Conservation (phyloP, 1,284 basidiomycete genomes). For the Cryptococcus hybrid region DNA sequence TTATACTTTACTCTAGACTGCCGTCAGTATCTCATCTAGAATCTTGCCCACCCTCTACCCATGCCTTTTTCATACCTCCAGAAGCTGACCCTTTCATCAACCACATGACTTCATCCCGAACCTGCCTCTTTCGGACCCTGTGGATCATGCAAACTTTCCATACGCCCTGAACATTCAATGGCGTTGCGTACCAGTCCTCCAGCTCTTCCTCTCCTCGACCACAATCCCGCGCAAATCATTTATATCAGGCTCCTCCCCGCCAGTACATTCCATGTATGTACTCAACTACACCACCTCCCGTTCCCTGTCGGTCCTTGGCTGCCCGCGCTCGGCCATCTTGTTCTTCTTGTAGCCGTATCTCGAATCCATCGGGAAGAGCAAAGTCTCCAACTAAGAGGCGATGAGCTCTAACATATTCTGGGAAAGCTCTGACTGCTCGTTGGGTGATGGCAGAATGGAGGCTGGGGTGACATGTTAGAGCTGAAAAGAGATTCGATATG, state of each 20-base stretch:
- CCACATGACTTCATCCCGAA: slow-evolving; percentile 35
- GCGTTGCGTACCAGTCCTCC: slow-evolving; percentile 29
- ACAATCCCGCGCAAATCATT: not conserved
- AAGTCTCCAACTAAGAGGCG: slow-evolving; percentile 29
- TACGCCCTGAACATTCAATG: slow-evolving; percentile 31
- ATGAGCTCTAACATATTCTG: slow-evolving; percentile 31
- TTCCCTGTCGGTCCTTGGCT: slow-evolving; percentile 6
- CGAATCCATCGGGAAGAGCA: slow-evolving; percentile 15
- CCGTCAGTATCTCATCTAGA: slow-evolving; percentile 12
- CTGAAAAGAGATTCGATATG: slow-evolving; percentile 42
- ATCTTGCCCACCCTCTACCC: slow-evolving; percentile 8
- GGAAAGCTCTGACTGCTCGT: slow-evolving; percentile 18
- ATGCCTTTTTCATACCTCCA: slow-evolving; percentile 1
- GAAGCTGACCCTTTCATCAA: slow-evolving; percentile 23
- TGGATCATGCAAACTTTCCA: slow-evolving; percentile 33
- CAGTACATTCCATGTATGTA: slow-evolving; percentile 31
- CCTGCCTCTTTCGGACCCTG: slow-evolving; percentile 24
- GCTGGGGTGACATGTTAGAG: slow-evolving; percentile 31
- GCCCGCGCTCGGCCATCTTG: not conserved
- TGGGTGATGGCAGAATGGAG: slow-evolving; percentile 31
- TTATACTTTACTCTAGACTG: slow-evolving; percentile 2
- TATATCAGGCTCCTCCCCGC: slow-evolving; percentile 37
- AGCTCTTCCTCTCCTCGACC: not conserved
- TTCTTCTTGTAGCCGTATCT: not conserved
- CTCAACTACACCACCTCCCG: slow-evolving; percentile 32